A percentile compares a stretch with the other conserved stretches of the same genome.
These are phyloP conservation scores for Priceomyces medius DNA, from an alignment of 805 yeast genomes.

Conservation along the genomic window DNA sequence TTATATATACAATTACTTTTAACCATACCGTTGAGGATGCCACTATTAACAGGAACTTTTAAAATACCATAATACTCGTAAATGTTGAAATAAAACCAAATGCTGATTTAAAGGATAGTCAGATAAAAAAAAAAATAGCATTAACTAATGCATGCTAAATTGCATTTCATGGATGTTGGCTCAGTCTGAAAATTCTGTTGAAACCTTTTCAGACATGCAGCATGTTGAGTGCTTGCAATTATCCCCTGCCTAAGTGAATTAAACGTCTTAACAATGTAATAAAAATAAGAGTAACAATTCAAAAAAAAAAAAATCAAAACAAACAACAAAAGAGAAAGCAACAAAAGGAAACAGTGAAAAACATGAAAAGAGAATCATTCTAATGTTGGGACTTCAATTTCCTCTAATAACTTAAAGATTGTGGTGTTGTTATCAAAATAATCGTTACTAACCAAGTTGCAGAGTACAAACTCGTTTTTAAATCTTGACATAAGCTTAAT, in stretches of 20 bases:
- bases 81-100: conserved; percentile 32
- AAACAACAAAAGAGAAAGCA: conserved; percentile 1
- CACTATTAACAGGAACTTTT: conserved; percentile 36
- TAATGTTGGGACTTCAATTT: conserved; percentile 18
- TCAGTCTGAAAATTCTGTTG: conserved; percentile 20
- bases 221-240: conserved; percentile 34
- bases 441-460: conserved; percentile 90
- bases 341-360: too few relatives aligned
- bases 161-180: conserved; percentile 6
- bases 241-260: conserved; percentile 26
- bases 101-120: conserved; percentile 4
- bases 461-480: conserved; percentile 63
- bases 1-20: conserved; percentile 1
- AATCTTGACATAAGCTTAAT: conserved; percentile 45
- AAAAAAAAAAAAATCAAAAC: conserved; percentile 3
- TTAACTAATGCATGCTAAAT: background rate
- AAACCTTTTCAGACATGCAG: conserved; percentile 21
- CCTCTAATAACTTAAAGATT: conserved; percentile 55
- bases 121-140: conserved; percentile 1
- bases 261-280: conserved; percentile 7
- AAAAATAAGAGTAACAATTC: conserved; percentile 5
- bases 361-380: too few relatives aligned
- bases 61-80: conserved; percentile 15
- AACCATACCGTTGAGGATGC: conserved; percentile 53
- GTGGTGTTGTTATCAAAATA: conserved; percentile 54